Base-by-base conservation (phyloP, 352 stramenopile genomes). In the Globisporangium barbulae region DNA sequence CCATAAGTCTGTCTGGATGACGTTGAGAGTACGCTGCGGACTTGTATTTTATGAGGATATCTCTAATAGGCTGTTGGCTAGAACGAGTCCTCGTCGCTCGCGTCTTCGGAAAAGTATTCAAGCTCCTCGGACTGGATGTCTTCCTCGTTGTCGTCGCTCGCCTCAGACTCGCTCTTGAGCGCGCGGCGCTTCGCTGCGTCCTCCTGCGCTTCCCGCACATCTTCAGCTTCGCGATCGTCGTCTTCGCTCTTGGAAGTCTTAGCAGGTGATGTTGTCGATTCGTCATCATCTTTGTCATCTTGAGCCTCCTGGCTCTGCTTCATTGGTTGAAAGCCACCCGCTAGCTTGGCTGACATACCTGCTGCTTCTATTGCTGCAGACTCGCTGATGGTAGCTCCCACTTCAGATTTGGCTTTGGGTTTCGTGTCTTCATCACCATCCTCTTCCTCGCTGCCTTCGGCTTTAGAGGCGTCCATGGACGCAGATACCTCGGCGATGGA, bases 51-150 rank as follows among this genome's bases (percentile, higher is more conserved):
- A 22, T 33, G 41, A 22, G 12, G 1, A 10, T 47, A 17, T 12
- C 19, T 47, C 21, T 47, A 47, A 41, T 28, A 25, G 22, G 15
- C 15, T 39, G 28, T 15, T 21, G 59, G 5, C 73, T 83, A 94
- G 63, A 94, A 94, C 5, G 83, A 92, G 59, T 93, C 86, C 52
- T 93, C 84, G 28, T 92, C 83, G 53, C 84, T 91, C 0, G 62
- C 82, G 53, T 94, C 81, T 58, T 92, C 84, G 37, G 85, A 92
- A 64, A 94, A 91, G 53, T 93, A 94, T 58, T 91, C 84, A 12
- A 93, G 71, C 37, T 94, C 86, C 64, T 92, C 85, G 0, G 81
- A 90, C 53, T 87, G 64, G 2, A 90, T 69, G 7, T 90, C 79
- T 21, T 94, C 83, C 13, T 89, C 78, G 41, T 76, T 89, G 15